Evolutionary conservation across 306 rosid genomes (phyloP).

Genomic region (Rosa rugosa): DNA sequence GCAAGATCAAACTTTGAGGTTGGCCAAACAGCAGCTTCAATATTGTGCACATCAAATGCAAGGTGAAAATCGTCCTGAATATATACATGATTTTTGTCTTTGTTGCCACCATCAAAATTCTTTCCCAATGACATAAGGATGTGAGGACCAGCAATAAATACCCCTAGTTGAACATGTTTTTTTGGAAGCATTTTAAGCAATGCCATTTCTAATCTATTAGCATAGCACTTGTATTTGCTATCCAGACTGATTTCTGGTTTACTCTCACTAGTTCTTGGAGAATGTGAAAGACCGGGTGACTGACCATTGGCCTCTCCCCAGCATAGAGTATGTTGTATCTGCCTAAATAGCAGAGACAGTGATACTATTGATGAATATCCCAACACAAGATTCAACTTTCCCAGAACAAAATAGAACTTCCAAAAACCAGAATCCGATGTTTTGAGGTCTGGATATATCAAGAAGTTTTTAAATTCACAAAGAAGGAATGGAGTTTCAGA

Average conservation of each 20-base stretch:
- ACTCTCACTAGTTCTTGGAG: constrained; percentile 25
- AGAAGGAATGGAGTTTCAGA: constrained; percentile 70
- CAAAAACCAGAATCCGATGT: constrained; percentile 48
- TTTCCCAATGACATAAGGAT: constrained; percentile 50
- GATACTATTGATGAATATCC: constrained; percentile 58
- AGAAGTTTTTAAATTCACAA: constrained; percentile 50
- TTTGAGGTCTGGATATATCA: constrained; percentile 40
- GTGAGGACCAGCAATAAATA: constrained; percentile 64
- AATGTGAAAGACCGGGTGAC: constrained; percentile 25
- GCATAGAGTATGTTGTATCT: constrained; percentile 47
- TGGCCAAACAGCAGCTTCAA: constrained; percentile 68
- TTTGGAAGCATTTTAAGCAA: constrained; percentile 66
- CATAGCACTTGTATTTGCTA: constrained; percentile 37
- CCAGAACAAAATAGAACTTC: constrained; percentile 68
- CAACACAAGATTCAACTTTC: constrained; percentile 69
- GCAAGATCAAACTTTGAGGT: constrained; percentile 45
- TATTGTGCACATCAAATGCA: constrained; percentile 50
- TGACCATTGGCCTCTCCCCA: constrained; percentile 39
- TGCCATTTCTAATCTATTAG: constrained; percentile 43
- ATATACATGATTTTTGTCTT: constrained; percentile 27
- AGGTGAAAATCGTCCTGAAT: constrained; percentile 46
- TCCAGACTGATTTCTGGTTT: constrained; percentile 37
- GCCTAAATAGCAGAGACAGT: constrained; percentile 55
- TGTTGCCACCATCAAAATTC: constrained; percentile 36
- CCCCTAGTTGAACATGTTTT: constrained; percentile 65